Conservation (phyloP, 805 yeast species). For the Hanseniaspora meyeri region DNA sequence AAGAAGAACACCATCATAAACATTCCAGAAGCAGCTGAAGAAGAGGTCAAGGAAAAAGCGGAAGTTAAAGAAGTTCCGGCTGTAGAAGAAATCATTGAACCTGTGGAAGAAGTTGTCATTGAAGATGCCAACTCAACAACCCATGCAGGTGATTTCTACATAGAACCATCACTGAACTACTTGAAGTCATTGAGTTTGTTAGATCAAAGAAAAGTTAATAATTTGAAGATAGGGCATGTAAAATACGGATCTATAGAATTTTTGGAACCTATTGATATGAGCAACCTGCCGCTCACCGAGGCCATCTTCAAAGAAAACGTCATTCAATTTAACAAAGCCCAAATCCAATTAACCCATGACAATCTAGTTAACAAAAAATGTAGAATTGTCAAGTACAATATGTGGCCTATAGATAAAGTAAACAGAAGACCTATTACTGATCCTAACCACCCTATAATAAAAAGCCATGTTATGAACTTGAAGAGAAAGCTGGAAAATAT, state of each 20-base stretch:
- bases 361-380: conserved; percentile 76
- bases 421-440: conserved; percentile 65
- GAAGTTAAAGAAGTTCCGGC: neutral
- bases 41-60: neutral
- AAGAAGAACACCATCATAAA: conserved; percentile 11
- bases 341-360: conserved; percentile 47
- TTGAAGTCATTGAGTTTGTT: conserved; percentile 46
- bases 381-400: conserved; percentile 58
- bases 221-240: conserved; percentile 66
- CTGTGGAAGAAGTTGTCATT: conserved; percentile 14
- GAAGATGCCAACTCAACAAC: conserved; percentile 37
- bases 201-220: conserved; percentile 49
- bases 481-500: conserved; percentile 38
- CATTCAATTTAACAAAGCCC: conserved; percentile 52
- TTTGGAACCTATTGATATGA: conserved; percentile 69
- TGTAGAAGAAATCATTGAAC: neutral
- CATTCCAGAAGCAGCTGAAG: conserved; percentile 7
- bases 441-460: conserved; percentile 58
- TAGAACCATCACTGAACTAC: conserved; percentile 60
- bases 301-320: conserved; percentile 55
- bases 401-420: conserved; percentile 67
- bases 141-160: conserved; percentile 68
- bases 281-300: conserved; percentile 48
- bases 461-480: conserved; percentile 55
- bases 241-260: conserved; percentile 66